Percentiles rank a stretch among this genome's conserved stretches.
phyloP scores from a whole-genome alignment of 1,284 basidiomycete genomes.

The Trichosporon asahii region DNA sequence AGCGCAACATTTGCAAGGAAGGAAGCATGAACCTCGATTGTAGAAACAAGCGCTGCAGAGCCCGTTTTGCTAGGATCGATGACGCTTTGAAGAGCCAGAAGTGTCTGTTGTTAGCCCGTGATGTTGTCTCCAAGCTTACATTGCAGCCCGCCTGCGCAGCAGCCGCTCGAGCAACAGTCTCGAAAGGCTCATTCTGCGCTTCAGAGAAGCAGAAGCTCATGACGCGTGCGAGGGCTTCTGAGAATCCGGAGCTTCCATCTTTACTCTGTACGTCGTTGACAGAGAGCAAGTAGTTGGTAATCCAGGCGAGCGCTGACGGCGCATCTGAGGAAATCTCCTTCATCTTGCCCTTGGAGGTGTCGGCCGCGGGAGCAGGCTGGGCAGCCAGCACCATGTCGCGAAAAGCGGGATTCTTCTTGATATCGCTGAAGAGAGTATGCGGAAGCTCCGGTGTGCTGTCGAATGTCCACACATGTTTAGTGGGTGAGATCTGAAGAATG shows the following conservation, averaged over 20 bases:
- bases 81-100: slow-evolving; percentile 21
- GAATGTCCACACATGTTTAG: slow-evolving; percentile 64
- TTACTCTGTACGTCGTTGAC: slow-evolving; percentile 52
- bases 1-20: slow-evolving; percentile 64
- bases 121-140: slow-evolving; percentile 54
- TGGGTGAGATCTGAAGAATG: slow-evolving; percentile 58
- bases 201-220: slow-evolving; percentile 70
- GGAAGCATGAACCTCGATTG: slow-evolving; percentile 47
- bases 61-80: slow-evolving; percentile 14
- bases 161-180: slow-evolving; percentile 57
- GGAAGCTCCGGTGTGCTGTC: slow-evolving; percentile 58
- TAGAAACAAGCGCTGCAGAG: slow-evolving; percentile 30
- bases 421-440: slow-evolving; percentile 70
- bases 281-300: slow-evolving; percentile 38
- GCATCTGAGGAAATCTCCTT: slow-evolving; percentile 18
- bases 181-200: slow-evolving; percentile 68
- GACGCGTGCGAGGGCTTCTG: slow-evolving; percentile 65
- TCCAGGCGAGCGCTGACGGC: slow-evolving; percentile 31
- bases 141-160: slow-evolving; percentile 61
- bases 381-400: slow-evolving; percentile 54
- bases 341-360: slow-evolving; percentile 29
- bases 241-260: slow-evolving; percentile 59
- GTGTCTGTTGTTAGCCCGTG: slow-evolving; percentile 20
- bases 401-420: slow-evolving; percentile 71
- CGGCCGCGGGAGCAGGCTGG: slow-evolving; percentile 3